These are phyloP conservation scores for Colletotrichum tabaci DNA, from an alignment of 2,329 filamentous ascomycete genomes.

Conservation along the genomic window DNA sequence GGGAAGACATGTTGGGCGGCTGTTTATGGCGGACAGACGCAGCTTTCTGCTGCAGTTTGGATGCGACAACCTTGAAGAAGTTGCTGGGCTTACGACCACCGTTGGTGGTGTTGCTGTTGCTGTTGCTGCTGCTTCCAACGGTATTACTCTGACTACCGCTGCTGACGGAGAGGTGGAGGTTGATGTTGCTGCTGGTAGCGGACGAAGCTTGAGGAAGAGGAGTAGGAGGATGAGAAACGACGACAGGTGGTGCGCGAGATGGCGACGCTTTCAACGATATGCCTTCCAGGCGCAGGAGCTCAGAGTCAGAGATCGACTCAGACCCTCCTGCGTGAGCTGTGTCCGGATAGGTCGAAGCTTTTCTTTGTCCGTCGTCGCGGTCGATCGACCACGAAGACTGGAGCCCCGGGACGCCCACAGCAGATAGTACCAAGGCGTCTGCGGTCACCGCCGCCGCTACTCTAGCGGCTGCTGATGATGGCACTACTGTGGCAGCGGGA, in stretches of 20 bases:
- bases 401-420: conserved; percentile 32
- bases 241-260: conserved; percentile 42
- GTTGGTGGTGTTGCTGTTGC: conserved; percentile 36
- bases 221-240: conserved; percentile 41
- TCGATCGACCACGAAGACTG: conserved; percentile 42
- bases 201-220: conserved; percentile 47
- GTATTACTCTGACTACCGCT: conserved; percentile 42
- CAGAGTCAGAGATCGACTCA: conserved; percentile 62
- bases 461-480: conserved; percentile 38
- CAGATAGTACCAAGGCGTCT: conserved; percentile 28
- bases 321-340: conserved; percentile 37
- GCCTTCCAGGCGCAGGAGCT: conserved; percentile 63
- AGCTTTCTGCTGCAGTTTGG: conserved; percentile 58
- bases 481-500: conserved; percentile 41
- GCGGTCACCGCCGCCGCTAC: conserved; percentile 26
- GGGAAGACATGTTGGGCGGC: conserved; percentile 40
- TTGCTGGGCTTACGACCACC: conserved; percentile 53
- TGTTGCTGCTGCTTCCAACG: conserved; percentile 40
- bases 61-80: conserved; percentile 59
- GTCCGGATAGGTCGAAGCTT: conserved; percentile 43
- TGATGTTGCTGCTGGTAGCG: conserved; percentile 47
- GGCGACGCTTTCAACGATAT: conserved; percentile 58
- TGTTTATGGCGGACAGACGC: conserved; percentile 50
- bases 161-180: conserved; percentile 51
- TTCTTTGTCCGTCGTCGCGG: conserved; percentile 42